Evolutionary conservation across 1,284 basidiomycete species (phyloP).

Genomic region (Sanghuangporus baumii): DNA sequence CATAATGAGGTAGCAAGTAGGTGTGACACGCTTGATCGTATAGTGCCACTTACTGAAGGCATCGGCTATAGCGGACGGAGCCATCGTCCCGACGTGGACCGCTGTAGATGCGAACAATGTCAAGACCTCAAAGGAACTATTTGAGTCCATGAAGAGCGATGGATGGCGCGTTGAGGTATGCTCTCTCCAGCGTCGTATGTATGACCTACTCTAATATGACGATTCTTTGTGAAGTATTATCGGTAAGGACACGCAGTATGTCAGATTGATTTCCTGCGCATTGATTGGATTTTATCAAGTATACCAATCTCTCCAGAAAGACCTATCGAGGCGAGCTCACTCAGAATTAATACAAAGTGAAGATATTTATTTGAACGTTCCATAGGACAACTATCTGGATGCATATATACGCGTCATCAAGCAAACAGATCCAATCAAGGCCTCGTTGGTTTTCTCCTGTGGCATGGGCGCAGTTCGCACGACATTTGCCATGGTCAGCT

Average conservation of each 20-base stretch:
- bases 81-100: slow-evolving; percentile 93
- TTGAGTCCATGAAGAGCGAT: slow-evolving; percentile 69
- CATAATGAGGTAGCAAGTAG: slow-evolving; percentile 80
- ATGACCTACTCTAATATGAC: slow-evolving; percentile 3
- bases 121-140: slow-evolving; percentile 85
- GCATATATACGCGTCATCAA: slow-evolving; percentile 85
- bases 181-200: slow-evolving; percentile 14
- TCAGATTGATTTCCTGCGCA: neutral
- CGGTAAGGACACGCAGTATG: slow-evolving; percentile 34
- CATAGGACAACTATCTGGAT: slow-evolving; percentile 88
- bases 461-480: slow-evolving; percentile 97
- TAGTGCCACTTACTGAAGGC: neutral
- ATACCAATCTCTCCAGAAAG: slow-evolving; percentile 92
- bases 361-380: slow-evolving; percentile 20
- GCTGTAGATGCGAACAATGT: slow-evolving; percentile 84
- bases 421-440: slow-evolving; percentile 73
- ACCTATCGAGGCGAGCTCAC: slow-evolving; percentile 63
- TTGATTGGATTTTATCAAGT: slow-evolving; percentile 32
- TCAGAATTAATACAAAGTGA: neutral
- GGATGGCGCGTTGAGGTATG: slow-evolving; percentile 89
- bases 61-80: slow-evolving; percentile 61
- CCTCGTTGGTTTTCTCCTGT: slow-evolving; percentile 92
- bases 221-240: slow-evolving; percentile 44
- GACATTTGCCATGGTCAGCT: slow-evolving; percentile 85
- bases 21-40: neutral